Base-by-base conservation (phyloP, 495 filamentous ascomycete species). In the Aspergillus incahuasiensis region DNA sequence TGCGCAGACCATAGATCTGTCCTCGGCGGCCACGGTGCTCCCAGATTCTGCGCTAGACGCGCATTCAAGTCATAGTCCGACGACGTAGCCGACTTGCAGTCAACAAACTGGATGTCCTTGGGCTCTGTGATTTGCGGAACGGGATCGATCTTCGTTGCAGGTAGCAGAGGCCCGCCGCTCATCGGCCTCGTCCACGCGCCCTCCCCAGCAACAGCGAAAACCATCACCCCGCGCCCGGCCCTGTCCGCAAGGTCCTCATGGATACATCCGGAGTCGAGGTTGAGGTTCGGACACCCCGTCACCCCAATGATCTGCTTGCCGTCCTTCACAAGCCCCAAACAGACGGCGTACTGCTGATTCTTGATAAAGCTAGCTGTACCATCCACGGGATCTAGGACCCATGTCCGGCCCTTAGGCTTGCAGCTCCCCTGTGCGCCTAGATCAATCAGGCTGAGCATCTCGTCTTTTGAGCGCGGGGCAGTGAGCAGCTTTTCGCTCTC, bases 341-440 rank as follows among this genome's bases (percentile, higher is more conserved):
- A 83, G 6, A 84, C 84, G 0, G 82, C 84, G 54, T 87, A 89
- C 58, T 87, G 83, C 60, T 84, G 70, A 34, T 80, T 79, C 7
- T 67, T 67, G 13, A 89, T 77, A 51, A 85, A 89, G 3, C 82
- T 84, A 35, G 79, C 80, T 0, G 86, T 89, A 21, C 86, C 86
- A 56, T 89, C 86, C 43, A 89, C 86, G 0, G 86, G 86, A 62
- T 89, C 86, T 32, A 89, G 77, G 3, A 86, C 81, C 85, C 85
- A 89, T 1, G 79, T 70, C 4, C 79, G 65, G 2, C 72, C 66
- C 1, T 70, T 68, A 0, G 59, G 61, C 1, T 67, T 62, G 15
- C 74, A 73, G 9, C 63, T 66, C 2, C 75, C 78, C 41, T 68
- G 68, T 1, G 78, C 78, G 28, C 84, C 84, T 43, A 79, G 69